phyloP scores from a whole-genome alignment of 208 protist genomes.

The Trypanosoma vivax region DNA sequence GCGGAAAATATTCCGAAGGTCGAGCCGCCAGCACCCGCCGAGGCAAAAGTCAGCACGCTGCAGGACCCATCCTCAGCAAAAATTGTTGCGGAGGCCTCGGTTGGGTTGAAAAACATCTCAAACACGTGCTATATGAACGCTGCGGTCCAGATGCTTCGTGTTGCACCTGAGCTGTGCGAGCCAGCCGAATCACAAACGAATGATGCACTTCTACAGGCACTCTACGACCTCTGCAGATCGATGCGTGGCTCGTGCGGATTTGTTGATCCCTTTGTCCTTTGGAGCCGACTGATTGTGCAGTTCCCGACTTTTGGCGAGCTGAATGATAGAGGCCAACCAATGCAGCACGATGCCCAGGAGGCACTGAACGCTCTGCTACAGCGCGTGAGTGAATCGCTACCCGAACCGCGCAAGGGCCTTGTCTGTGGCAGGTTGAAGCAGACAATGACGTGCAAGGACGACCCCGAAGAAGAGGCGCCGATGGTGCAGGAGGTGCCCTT shows the following conservation, averaged over 20 bases:
- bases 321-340: conserved; percentile 48
- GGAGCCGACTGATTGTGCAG: conserved; percentile 31
- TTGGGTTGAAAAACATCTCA: conserved; percentile 68
- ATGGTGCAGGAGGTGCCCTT: conserved; percentile 30
- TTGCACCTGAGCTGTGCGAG: conserved; percentile 61
- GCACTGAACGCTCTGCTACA: conserved; percentile 53
- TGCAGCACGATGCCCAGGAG: conserved; percentile 87
- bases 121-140: conserved; percentile 91
- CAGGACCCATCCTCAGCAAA: conserved; percentile 16
- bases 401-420: conserved; percentile 30
- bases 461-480: conserved; percentile 18
- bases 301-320: conserved; percentile 63
- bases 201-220: conserved; percentile 30
- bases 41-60: conserved; percentile 4
- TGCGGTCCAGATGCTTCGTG: conserved; percentile 73
- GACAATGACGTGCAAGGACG: conserved; percentile 47
- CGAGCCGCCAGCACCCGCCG: conserved; percentile 5
- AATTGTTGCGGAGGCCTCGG: conserved; percentile 12
- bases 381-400: conserved; percentile 23
- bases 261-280: conserved; percentile 42
- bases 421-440: conserved; percentile 47
- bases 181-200: conserved; percentile 24
- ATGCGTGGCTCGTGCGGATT: conserved; percentile 31
- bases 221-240: conserved; percentile 31
- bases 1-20: conserved; percentile 26